phyloP scores from a whole-genome alignment of 441 rosid genomes.

The Adansonia grandidieri region DNA sequence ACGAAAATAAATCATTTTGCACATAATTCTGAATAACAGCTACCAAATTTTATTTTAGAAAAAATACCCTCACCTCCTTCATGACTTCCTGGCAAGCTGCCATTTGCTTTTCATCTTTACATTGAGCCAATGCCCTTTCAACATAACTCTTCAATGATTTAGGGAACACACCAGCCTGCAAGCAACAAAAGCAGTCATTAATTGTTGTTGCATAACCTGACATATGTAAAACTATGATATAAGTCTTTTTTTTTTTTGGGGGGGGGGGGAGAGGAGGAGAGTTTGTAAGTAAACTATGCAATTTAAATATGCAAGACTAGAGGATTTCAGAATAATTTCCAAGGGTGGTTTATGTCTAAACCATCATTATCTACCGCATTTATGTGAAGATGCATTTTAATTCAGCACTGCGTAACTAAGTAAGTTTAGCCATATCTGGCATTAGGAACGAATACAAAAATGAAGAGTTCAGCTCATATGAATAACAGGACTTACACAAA shows the following conservation, averaged over 20 bases:
- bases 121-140: slow-evolving; percentile 84
- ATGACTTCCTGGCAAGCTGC: slow-evolving; percentile 71
- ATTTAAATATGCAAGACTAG: background rate
- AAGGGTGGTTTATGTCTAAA: background rate
- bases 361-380: background rate
- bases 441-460: background rate
- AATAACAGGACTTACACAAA: slow-evolving; percentile 16
- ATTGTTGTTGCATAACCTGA: background rate
- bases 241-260: background rate
- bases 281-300: background rate
- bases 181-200: slow-evolving; percentile 25
- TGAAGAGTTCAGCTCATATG: background rate
- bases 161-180: slow-evolving; percentile 77
- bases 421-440: background rate
- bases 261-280: background rate
- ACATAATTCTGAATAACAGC: background rate
- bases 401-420: background rate
- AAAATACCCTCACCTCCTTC: slow-evolving; percentile 64
- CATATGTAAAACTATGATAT: background rate
- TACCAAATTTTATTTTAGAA: background rate
- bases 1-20: background rate
- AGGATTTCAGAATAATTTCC: slow-evolving; percentile 13
- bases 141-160: slow-evolving; percentile 79
- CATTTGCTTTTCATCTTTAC: slow-evolving; percentile 73
- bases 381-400: background rate